Percentiles rank a stretch among this genome's conserved stretches.
These are phyloP conservation scores for Penicillium fimorum DNA, from an alignment of 495 filamentous ascomycete species.

Conservation along the genomic window DNA sequence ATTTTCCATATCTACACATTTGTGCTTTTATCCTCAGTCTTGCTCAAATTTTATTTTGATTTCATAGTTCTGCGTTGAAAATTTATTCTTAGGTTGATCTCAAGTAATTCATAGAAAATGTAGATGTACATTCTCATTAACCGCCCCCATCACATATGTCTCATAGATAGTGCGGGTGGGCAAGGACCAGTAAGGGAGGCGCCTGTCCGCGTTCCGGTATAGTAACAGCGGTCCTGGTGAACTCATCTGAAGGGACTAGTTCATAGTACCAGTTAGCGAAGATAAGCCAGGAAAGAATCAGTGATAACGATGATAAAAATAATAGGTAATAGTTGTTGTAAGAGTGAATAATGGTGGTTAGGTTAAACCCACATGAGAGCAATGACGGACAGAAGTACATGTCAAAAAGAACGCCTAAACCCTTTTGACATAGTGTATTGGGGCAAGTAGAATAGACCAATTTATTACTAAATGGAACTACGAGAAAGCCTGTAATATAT, in stretches of 20 bases:
- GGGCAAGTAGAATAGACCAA: background rate
- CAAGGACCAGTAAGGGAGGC: background rate
- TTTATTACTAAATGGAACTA: background rate
- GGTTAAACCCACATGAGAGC: background rate
- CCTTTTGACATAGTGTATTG: background rate
- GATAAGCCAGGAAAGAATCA: background rate
- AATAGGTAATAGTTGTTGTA: background rate
- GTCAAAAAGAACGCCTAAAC: background rate
- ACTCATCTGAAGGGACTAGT: background rate
- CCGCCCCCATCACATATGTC: background rate
- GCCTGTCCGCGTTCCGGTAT: background rate
- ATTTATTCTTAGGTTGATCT: background rate
- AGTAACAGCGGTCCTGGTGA: background rate
- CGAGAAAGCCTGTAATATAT: background rate
- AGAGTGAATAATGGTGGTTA: background rate
- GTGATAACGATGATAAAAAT: background rate
- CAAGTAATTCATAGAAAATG: background rate
- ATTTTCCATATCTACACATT: background rate
- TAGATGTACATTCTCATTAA: background rate
- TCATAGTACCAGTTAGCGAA: background rate
- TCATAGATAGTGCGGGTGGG: background rate
- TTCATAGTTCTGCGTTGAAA: no score
- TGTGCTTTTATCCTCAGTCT: background rate
- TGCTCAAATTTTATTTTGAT: no score
- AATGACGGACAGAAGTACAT: background rate